phyloP scores from a whole-genome alignment of 2,329 filamentous ascomycete species.

The Cyphellophora europaea region DNA sequence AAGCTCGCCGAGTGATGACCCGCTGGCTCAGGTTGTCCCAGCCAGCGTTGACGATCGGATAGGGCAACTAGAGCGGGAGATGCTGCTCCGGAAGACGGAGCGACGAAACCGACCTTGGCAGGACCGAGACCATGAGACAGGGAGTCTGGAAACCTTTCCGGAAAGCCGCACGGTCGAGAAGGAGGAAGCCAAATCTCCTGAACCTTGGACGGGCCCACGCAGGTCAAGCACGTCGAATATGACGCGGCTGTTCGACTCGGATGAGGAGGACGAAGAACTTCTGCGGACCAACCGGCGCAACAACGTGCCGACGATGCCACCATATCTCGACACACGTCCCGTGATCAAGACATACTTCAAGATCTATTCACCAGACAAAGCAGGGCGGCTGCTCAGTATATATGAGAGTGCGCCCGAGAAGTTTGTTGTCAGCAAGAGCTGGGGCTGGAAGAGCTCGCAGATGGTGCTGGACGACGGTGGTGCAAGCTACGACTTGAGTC shows the following conservation, averaged over 20 bases:
- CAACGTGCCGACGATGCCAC: conserved; percentile 36
- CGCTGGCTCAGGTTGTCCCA: conserved; percentile 25
- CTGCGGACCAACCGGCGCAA: conserved; percentile 18
- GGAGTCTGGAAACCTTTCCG: not conserved
- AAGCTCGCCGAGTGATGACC: conserved; percentile 34
- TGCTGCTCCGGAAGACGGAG: conserved; percentile 34
- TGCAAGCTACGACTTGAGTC: conserved; percentile 49
- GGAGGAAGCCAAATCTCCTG: not conserved
- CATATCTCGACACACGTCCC: conserved; percentile 46
- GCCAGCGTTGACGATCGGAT: conserved; percentile 45
- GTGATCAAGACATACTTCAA: conserved; percentile 55
- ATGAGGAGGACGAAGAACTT: conserved; percentile 21
- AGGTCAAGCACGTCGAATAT: not conserved
- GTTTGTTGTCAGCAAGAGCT: conserved; percentile 52
- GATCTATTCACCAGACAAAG: conserved; percentile 50
- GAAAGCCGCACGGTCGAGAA: not conserved
- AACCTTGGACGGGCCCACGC: not conserved
- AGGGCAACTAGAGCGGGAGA: conserved; percentile 43
- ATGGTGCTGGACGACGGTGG: conserved; percentile 85
- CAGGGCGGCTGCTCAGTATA: conserved; percentile 49
- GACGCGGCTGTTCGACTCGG: conserved; percentile 17
- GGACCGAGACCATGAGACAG: conserved; percentile 26
- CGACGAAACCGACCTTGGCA: conserved; percentile 13
- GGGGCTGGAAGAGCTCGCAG: conserved; percentile 54
- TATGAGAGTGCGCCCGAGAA: conserved; percentile 49